phyloP scores from a whole-genome alignment of 257 asterid genomes.

The Solanum tacnaense region DNA sequence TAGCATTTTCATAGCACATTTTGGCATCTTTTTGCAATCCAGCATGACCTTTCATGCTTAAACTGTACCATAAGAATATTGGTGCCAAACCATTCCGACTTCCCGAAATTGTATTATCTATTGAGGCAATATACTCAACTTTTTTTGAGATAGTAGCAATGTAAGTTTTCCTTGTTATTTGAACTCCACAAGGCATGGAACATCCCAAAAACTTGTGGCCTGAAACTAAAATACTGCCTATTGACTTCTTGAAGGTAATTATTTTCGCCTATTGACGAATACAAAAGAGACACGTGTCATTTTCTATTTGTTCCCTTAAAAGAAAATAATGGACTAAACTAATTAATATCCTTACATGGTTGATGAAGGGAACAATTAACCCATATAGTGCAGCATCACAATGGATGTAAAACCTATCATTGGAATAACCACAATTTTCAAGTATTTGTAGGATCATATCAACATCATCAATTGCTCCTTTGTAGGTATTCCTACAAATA shows the following conservation, averaged over 20 bases:
- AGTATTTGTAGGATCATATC: neutral
- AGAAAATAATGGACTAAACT: neutral
- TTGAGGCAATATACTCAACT: neutral
- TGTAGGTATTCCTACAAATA: neutral
- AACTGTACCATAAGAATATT: neutral
- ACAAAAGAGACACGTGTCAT: neutral
- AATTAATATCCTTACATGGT: neutral
- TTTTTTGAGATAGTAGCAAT: neutral
- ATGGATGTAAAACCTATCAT: neutral
- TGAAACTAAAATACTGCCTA: neutral
- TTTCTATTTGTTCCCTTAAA: neutral
- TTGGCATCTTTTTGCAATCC: neutral
- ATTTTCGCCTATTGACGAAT: neutral
- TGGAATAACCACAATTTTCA: neutral
- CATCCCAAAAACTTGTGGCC: neutral
- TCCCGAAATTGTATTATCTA: neutral
- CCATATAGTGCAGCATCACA: neutral
- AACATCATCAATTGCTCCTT: neutral
- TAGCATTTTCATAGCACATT: neutral
- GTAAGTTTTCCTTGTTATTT: neutral
- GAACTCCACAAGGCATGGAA: neutral
- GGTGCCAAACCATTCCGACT: neutral
- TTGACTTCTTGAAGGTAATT: neutral
- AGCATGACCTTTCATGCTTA: neutral
- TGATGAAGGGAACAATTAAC: neutral